Evolutionary conservation across 176 grass and related monocot species (phyloP).

Genomic region (Carex littledalei): DNA sequence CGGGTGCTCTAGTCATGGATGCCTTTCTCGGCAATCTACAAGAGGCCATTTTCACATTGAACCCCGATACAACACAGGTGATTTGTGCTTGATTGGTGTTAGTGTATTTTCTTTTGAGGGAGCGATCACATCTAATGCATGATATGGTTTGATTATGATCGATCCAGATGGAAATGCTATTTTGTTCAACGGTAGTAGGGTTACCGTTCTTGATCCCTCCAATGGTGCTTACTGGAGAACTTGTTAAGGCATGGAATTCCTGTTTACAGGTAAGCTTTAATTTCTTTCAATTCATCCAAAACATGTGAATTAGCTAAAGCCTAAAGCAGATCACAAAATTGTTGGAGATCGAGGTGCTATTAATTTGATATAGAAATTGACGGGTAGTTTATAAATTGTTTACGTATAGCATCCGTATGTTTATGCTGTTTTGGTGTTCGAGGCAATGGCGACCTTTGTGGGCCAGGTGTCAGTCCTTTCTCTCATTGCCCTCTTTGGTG

Average conservation of each 20-base stretch:
- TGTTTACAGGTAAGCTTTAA: constrained; percentile 51
- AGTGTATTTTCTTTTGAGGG: neutral
- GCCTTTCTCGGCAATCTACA: constrained; percentile 88
- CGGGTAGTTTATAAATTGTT: neutral
- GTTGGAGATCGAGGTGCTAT: neutral
- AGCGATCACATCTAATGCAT: neutral
- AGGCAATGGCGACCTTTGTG: constrained; percentile 93
- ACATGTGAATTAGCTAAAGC: neutral
- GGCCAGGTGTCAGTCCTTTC: constrained; percentile 91
- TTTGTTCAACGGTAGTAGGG: constrained; percentile 87
- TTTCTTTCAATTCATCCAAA: neutral
- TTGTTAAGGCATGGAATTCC: constrained; percentile 68
- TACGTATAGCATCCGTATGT: constrained; percentile 73
- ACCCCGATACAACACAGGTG: constrained; percentile 80
- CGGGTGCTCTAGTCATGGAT: constrained; percentile 71
- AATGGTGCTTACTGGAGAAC: constrained; percentile 81
- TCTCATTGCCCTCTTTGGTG: constrained; percentile 80
- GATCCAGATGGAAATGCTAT: constrained; percentile 92
- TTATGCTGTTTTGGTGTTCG: constrained; percentile 76
- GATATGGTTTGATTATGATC: neutral
- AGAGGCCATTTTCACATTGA: constrained; percentile 89
- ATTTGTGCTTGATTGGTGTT: neutral
- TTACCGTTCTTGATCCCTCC: constrained; percentile 71
- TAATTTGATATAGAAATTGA: neutral
- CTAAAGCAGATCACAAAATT: neutral